Conservation (phyloP, 2,329 filamentous ascomycete species). For the Emergomyces orientalis region DNA sequence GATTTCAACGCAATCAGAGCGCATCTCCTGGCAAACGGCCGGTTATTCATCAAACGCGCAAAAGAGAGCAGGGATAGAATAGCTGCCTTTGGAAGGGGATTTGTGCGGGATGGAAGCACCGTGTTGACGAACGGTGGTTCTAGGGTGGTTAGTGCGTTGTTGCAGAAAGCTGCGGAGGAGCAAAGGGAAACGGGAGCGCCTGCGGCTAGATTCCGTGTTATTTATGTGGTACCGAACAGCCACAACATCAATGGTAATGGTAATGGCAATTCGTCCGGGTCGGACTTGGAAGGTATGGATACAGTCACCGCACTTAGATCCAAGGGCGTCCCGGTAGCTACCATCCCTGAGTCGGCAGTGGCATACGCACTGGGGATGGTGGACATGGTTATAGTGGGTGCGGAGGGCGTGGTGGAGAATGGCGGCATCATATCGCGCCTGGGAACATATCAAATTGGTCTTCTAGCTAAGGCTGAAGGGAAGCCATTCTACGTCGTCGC, state of each 20-base stretch:
- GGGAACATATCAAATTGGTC: conserved; percentile 76
- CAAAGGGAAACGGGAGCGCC: conserved; percentile 42
- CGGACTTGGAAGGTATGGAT: conserved; percentile 54
- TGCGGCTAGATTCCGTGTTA: conserved; percentile 67
- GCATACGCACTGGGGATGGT: conserved; percentile 71
- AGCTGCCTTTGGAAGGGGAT: conserved; percentile 65
- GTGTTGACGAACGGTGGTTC: conserved; percentile 89
- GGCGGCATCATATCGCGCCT: conserved; percentile 85
- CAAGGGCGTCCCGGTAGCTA: conserved; percentile 72
- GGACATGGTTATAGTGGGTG: conserved; percentile 56
- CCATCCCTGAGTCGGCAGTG: conserved; percentile 64
- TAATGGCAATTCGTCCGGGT: conserved; percentile 20
- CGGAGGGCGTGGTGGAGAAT: conserved; percentile 86
- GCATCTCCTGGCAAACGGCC: conserved; percentile 76
- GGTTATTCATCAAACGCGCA: conserved; percentile 76
- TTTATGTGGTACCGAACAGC: conserved; percentile 55
- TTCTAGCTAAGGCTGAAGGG: conserved; percentile 62
- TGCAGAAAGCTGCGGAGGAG: conserved; percentile 63
- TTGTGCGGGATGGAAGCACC: conserved; percentile 67
- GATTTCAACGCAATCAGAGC: conserved; percentile 75
- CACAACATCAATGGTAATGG: conserved; percentile 21
- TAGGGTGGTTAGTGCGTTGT: conserved; percentile 67
- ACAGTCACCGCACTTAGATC: conserved; percentile 63
- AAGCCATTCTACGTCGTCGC: conserved; percentile 84
- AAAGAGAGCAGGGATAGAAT: conserved; percentile 79